phyloP scores from a whole-genome alignment of 257 asterid species.

The Ocimum tenuiflorum region DNA sequence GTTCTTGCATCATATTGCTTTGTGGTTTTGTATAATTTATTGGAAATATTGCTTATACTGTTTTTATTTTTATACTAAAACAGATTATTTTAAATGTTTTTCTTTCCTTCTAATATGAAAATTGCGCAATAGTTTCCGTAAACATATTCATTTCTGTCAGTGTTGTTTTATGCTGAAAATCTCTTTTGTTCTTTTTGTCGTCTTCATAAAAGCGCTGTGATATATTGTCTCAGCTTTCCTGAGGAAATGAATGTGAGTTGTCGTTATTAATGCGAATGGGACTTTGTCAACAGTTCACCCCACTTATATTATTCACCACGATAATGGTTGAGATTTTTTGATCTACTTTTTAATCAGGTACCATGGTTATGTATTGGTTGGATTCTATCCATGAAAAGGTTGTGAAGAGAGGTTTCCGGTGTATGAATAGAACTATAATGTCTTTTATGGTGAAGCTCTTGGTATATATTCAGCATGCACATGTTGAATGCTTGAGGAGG shows the following conservation, averaged over 20 bases:
- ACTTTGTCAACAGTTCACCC: neutral
- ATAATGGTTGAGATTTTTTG: neutral
- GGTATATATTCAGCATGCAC: slow-evolving; percentile 35
- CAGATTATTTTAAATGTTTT: neutral
- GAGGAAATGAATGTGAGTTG: neutral
- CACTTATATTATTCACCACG: neutral
- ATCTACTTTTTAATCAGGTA: slow-evolving; percentile 33
- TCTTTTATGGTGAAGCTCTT: slow-evolving; percentile 38
- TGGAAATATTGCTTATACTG: neutral
- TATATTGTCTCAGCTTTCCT: neutral
- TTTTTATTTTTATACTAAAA: neutral
- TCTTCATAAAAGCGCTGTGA: neutral
- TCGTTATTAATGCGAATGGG: neutral
- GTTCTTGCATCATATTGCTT: slow-evolving; percentile 2
- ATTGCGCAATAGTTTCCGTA: neutral
- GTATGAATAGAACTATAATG: slow-evolving; percentile 45
- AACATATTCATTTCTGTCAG: neutral
- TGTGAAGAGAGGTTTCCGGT: slow-evolving; percentile 52
- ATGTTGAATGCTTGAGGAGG: slow-evolving; percentile 52
- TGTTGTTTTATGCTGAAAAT: neutral
- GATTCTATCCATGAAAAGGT: slow-evolving; percentile 50
- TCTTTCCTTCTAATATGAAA: neutral
- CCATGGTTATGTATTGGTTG: slow-evolving; percentile 38
- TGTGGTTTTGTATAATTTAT: slow-evolving; percentile 10
- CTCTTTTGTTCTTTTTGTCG: neutral